Conservation (phyloP, 2,329 filamentous ascomycete genomes). For the Dryadomyces sulphureus region DNA sequence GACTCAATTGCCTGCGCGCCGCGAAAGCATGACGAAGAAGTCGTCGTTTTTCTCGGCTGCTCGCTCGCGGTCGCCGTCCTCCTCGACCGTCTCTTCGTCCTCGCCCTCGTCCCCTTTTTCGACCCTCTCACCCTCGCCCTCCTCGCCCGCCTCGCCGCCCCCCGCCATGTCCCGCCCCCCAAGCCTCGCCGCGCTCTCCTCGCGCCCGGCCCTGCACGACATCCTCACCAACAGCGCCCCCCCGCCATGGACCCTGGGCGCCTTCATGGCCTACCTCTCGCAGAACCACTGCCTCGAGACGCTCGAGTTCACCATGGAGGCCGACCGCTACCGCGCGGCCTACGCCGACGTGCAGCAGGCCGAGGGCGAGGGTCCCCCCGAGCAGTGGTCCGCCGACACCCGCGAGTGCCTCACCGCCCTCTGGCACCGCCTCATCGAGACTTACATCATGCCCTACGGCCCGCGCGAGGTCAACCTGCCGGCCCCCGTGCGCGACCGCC, state of each 20-base stretch:
- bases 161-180: slow-evolving; percentile 26
- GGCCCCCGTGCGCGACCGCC: slow-evolving; percentile 65
- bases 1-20: background rate
- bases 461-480: slow-evolving; percentile 85
- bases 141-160: background rate
- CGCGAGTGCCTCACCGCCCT: slow-evolving; percentile 59
- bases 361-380: slow-evolving; percentile 17
- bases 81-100: background rate
- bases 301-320: slow-evolving; percentile 90
- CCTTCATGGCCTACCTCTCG: slow-evolving; percentile 92
- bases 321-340: slow-evolving; percentile 62
- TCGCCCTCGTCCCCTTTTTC: slow-evolving; percentile 1
- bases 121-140: background rate
- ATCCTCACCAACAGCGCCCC: slow-evolving; percentile 77
- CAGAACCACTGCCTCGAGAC: slow-evolving; percentile 96
- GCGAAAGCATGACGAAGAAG: background rate
- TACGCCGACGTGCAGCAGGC: slow-evolving; percentile 28
- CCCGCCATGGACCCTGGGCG: slow-evolving; percentile 77
- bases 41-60: background rate
- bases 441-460: slow-evolving; percentile 77
- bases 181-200: slow-evolving; percentile 29
- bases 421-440: slow-evolving; percentile 78
- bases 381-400: slow-evolving; percentile 22
- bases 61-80: background rate
- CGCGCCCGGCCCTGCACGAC: slow-evolving; percentile 61